Evolutionary conservation across 305 asterid genomes (phyloP).

Genomic region (Withania somnifera): DNA sequence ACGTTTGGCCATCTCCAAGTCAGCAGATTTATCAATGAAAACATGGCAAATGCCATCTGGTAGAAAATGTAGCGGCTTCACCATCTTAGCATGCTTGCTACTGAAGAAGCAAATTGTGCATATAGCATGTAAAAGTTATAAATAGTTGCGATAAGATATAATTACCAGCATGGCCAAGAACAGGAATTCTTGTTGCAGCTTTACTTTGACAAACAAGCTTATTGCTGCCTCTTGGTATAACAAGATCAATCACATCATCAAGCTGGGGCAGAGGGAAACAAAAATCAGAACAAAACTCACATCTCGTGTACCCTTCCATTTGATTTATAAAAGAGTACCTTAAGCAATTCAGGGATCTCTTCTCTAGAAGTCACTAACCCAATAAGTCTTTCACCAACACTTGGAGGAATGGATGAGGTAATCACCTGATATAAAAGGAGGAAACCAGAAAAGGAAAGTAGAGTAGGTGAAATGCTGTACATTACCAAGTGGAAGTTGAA

Average conservation of each 20-base stretch:
- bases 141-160: not conserved
- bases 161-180: conserved; percentile 96
- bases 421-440: conserved; percentile 42
- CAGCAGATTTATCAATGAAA: conserved; percentile 78
- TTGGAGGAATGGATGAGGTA: conserved; percentile 75
- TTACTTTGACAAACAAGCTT: conserved; percentile 90
- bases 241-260: conserved; percentile 97
- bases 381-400: conserved; percentile 69
- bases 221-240: conserved; percentile 98
- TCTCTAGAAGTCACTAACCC: conserved; percentile 93
- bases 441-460: conserved; percentile 3
- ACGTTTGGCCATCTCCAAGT: conserved; percentile 73
- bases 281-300: conserved; percentile 13
- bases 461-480: conserved; percentile 6
- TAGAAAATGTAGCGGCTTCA: conserved; percentile 17
- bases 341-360: conserved; percentile 93
- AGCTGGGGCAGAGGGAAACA: conserved; percentile 43
- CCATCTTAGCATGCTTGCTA: conserved; percentile 1
- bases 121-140: not conserved
- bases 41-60: conserved; percentile 98
- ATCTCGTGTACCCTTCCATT: not conserved
- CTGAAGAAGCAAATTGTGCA: not conserved
- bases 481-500: not conserved
- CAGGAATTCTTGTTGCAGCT: conserved; percentile 94
- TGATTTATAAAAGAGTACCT: conserved; percentile 34